Evolutionary conservation across 768 basidiomycete species (phyloP).

Genomic region (Boletales sp.): DNA sequence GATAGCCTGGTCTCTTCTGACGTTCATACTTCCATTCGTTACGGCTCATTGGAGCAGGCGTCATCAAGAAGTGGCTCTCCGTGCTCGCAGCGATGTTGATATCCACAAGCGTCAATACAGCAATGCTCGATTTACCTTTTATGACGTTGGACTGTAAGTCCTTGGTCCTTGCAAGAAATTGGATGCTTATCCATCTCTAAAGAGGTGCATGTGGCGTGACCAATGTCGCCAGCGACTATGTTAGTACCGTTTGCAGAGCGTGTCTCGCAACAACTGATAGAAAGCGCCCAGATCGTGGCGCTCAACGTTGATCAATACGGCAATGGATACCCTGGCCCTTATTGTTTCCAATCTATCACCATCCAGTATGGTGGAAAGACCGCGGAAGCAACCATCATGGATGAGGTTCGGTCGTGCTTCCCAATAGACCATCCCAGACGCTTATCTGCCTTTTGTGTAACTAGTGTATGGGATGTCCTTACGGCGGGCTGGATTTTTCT

Average conservation of each 20-base stretch:
- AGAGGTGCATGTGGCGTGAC: constrained; percentile 56
- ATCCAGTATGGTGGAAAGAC: constrained; percentile 62
- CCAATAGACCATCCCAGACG: not conserved
- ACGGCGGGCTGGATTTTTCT: constrained; percentile 65
- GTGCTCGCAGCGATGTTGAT: constrained; percentile 39
- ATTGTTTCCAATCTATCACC: constrained; percentile 60
- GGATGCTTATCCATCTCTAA: constrained; percentile 11
- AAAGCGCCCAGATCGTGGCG: constrained; percentile 46
- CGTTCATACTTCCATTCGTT: constrained; percentile 35
- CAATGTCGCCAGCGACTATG: constrained; percentile 41
- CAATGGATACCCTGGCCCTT: constrained; percentile 55
- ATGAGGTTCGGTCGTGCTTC: constrained; percentile 43
- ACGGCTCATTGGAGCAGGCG: constrained; percentile 34
- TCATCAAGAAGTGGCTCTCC: constrained; percentile 49
- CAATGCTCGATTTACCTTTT: constrained; percentile 49
- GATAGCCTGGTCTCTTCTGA: constrained; percentile 31
- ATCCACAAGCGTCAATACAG: constrained; percentile 35
- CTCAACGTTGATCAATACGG: constrained; percentile 55
- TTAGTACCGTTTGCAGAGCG: constrained; percentile 25
- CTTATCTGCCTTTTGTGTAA: not conserved
- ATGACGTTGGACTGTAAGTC: constrained; percentile 50
- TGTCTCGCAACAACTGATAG: constrained; percentile 1
- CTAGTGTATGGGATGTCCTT: constrained; percentile 67
- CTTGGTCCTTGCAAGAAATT: not conserved
- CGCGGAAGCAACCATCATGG: constrained; percentile 54